Evolutionary conservation across 2,329 filamentous ascomycete species (phyloP).

Genomic region (Verticillium albo-atrum): DNA sequence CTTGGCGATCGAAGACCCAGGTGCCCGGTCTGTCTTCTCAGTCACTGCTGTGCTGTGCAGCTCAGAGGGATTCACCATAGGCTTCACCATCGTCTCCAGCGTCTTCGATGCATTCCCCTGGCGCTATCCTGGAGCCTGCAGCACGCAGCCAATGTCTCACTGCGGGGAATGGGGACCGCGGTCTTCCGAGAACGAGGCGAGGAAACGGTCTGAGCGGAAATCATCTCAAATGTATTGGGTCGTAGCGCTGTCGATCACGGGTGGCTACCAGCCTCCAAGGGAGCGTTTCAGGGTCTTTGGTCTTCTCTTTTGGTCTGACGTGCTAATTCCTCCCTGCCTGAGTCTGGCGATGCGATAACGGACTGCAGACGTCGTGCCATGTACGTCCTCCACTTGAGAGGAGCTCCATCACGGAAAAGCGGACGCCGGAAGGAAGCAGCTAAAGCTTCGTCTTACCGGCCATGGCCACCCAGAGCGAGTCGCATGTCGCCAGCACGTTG

Average conservation of each 20-base stretch:
- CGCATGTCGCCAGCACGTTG: conserved; percentile 21
- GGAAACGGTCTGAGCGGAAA: background rate
- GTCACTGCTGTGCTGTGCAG: no score
- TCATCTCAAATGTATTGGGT: background rate
- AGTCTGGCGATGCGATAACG: background rate
- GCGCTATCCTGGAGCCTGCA: no score
- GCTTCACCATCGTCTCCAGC: no score
- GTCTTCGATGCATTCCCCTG: no score
- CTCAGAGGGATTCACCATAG: no score
- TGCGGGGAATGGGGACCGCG: background rate
- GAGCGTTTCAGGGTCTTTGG: background rate
- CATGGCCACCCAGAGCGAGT: conserved; percentile 8
- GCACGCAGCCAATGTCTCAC: background rate
- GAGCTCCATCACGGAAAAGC: no score
- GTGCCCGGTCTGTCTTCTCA: no score
- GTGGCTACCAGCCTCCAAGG: background rate
- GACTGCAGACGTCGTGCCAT: background rate
- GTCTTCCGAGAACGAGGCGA: background rate
- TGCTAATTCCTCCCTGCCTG: background rate
- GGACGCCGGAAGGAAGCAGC: no score
- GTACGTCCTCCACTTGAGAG: no score
- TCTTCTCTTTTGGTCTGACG: background rate
- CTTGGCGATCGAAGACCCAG: no score
- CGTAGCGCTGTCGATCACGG: background rate
- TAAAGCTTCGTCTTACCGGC: conserved; percentile 1